Base-by-base conservation (phyloP, 805 yeast species). In the Yarrowia sp. region DNA sequence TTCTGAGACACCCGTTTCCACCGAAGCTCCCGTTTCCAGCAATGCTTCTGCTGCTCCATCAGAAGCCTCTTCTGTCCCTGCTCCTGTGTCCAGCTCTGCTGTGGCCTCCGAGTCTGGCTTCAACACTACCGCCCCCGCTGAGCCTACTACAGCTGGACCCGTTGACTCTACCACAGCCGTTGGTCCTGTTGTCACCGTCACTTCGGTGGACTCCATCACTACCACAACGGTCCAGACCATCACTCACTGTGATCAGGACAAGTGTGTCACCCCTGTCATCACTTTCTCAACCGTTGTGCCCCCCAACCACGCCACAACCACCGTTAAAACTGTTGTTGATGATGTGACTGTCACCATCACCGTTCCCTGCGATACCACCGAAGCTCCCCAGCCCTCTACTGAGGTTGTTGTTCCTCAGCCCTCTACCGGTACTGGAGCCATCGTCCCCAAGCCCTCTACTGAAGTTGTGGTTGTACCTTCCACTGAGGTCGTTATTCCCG, bases 261-360 rank as follows among this genome's bases (percentile, higher is more conserved):
- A 58, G 30, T 58, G 63, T 19, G 22, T 43, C 24, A 58, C 63
- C 17, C 63, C 63, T n/a, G 41, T 51, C n/a, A 14, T 58, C 32
- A 58, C 63, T 21, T 49, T 58, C 10, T 41, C 63, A 32, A 58
- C 63, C 38, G 51, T 58, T 5, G 63, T 58, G 21, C 63, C 63
- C 22, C 21, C 63, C 22, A 41, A 58, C 51, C 51, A 26, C 4
- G 51, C 63, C 51, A 30, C 63, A 11, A 58, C 63, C 30, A 43
- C 49, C 30, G 30, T 41, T 5, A 10, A 16, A 22, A 58, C 63
- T 7, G 63, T 58, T 3, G 28, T 41, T 10, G 63, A 58, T 32
- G 63, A 22, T 12, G 41, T 30, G n/a, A 58, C 63, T 9, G 51
- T 58, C 5, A 43, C 51, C 24, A 41, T 58, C 17, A 58, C 63